Evolutionary conservation across 225 moss, liverwort and hornwort species (phyloP), one percentile per base, ranked within the genome.

Genomic region (Straminergon stramineum): DNA sequence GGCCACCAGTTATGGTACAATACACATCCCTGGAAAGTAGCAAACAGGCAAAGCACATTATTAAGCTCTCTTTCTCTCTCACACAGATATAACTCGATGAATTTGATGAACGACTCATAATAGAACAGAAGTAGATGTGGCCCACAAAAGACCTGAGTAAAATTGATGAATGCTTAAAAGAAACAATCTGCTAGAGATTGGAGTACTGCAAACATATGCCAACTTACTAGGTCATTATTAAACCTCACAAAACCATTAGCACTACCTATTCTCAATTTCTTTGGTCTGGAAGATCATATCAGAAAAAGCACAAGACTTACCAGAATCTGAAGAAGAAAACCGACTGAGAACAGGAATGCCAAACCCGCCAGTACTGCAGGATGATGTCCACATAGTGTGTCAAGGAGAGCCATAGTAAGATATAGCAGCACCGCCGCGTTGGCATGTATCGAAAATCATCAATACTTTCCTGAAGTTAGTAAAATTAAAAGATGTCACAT

Each of bases 1-100:
- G 97, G 96, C 99, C 99, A 99, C 99, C 97, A 99, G 84, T 99
- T 99, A 91, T 89, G 96, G 87, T 99, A 99, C 85, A 99, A 89
- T 78, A 92, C 95, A 93, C 99, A 99, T 85, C 97, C 96, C 95
- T 96, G 90, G 52, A 62, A 77, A 77, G 57, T n/a, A 88, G 57
- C 70, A 92, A 92, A 81, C 73, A 82, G 28, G 81, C 70, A 85
- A 35, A 31, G 30, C 41, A 81, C 31, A 88, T 52, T 30, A 66
- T 55, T 69, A 77, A 45, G 39, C 17, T n/a, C 32, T 83, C 30
- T 53, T 62, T 62, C 68, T 86, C 64, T 75, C 69, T 84, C 76
- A 57, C n/a, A 10, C n/a, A 43, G 27, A 35, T 56, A n/a, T 17
- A 53, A 21, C 7, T 62, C 37, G 27, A 64, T 67, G 61, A 32